A percentile compares a stretch with the other conserved stretches of the same genome.
Evolutionary conservation across 257 asterid genomes (phyloP).

Genomic region (Eucommia ulmoides): DNA sequence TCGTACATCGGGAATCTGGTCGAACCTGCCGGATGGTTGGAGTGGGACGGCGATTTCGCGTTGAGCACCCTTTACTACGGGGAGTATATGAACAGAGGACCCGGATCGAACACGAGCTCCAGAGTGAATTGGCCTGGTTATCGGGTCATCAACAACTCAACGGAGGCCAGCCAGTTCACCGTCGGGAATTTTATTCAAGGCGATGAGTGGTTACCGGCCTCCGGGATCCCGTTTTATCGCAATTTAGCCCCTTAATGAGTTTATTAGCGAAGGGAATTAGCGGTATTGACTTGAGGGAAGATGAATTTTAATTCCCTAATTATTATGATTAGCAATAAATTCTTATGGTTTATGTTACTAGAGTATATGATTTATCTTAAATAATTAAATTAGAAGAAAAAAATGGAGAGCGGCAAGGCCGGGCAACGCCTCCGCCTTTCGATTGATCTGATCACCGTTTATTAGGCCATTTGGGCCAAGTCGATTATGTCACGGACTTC

Average conservation of each 20-base stretch:
- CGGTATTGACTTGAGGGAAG: too few relatives aligned
- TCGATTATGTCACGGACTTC: too few relatives aligned
- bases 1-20: constrained; percentile 43
- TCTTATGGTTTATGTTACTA: too few relatives aligned
- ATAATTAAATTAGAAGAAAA: too few relatives aligned
- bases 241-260: constrained; percentile 44
- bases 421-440: too few relatives aligned
- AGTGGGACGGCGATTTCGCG: constrained; percentile 60
- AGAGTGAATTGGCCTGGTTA: constrained; percentile 92
- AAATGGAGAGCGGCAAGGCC: too few relatives aligned
- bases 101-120: constrained; percentile 61
- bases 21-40: constrained; percentile 66
- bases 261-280: too few relatives aligned
- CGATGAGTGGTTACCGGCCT: constrained; percentile 41
- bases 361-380: too few relatives aligned
- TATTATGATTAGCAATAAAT: too few relatives aligned
- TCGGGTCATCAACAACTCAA: constrained; percentile 33
- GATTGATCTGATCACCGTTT: too few relatives aligned
- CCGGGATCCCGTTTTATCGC: constrained; percentile 42
- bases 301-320: too few relatives aligned
- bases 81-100: constrained; percentile 82
- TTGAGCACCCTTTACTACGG: constrained; percentile 58
- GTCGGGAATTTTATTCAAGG: constrained; percentile 68
- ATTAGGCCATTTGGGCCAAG: too few relatives aligned
- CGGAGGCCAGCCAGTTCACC: constrained; percentile 65